phyloP scores from a whole-genome alignment of 495 filamentous ascomycete species.

The Lasiosphaeris hirsuta region DNA sequence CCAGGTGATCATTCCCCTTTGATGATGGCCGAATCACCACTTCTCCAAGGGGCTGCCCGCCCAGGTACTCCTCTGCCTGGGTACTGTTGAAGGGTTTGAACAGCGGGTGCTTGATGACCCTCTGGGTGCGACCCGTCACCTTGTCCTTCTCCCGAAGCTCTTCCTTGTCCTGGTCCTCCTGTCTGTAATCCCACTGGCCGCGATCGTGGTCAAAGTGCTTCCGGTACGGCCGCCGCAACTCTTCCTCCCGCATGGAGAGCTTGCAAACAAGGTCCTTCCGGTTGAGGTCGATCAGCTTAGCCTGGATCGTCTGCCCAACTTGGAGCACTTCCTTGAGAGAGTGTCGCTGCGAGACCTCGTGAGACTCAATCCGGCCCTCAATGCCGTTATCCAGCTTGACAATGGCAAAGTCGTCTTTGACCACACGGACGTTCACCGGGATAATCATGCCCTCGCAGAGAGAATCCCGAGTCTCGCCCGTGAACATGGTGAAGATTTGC shows the following conservation, averaged over 20 bases:
- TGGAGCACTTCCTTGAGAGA: slow-evolving; percentile 58
- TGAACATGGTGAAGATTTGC: slow-evolving; percentile 95
- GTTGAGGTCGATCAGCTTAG: slow-evolving; percentile 82
- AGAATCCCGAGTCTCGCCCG: slow-evolving; percentile 84
- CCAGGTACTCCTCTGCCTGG: slow-evolving; percentile 91
- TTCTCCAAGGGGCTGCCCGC: slow-evolving; percentile 78
- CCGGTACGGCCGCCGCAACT: slow-evolving; percentile 65
- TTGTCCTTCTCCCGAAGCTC: slow-evolving; percentile 78
- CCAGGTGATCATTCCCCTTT: slow-evolving; percentile 89
- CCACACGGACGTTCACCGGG: slow-evolving; percentile 79
- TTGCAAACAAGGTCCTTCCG: slow-evolving; percentile 76
- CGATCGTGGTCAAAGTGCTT: slow-evolving; percentile 63
- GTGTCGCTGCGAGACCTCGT: slow-evolving; percentile 63
- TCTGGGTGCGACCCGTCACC: slow-evolving; percentile 71
- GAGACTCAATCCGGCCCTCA: slow-evolving; percentile 75
- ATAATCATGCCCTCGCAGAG: slow-evolving; percentile 86
- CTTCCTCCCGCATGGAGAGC: slow-evolving; percentile 77
- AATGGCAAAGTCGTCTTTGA: slow-evolving; percentile 87
- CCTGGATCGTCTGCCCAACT: slow-evolving; percentile 76
- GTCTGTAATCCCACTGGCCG: slow-evolving; percentile 80
- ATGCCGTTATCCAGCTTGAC: slow-evolving; percentile 91
- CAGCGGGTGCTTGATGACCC: slow-evolving; percentile 94
- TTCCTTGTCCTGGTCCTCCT: slow-evolving; percentile 76
- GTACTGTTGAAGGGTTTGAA: slow-evolving; percentile 89
- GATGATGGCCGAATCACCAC: slow-evolving; percentile 93